Percentiles rank a stretch among this genome's conserved stretches.
Evolutionary conservation across 257 asterid species (phyloP).

Genomic region (Penstemon barbatus): DNA sequence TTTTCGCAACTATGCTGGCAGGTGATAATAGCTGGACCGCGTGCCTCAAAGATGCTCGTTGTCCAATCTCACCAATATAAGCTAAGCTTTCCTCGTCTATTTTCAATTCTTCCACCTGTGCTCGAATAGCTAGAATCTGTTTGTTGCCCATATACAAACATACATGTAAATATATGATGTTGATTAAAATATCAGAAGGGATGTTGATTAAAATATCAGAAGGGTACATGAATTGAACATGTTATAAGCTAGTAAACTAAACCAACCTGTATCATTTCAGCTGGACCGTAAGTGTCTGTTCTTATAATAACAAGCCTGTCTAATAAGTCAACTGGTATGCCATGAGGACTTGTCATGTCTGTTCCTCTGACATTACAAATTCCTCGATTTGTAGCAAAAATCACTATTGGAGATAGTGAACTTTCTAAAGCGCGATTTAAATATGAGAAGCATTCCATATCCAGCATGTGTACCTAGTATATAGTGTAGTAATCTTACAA

Average conservation of each 20-base stretch:
- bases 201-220: not conserved
- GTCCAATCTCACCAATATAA: slow-evolving; percentile 79
- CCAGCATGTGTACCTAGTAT: slow-evolving; percentile 85
- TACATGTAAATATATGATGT: not conserved
- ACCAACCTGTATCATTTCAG: slow-evolving; percentile 94
- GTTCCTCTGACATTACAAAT: slow-evolving; percentile 95
- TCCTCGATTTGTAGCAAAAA: slow-evolving; percentile 90
- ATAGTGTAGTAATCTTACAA: not conserved
- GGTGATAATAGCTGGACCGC: slow-evolving; percentile 89
- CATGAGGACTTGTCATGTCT: slow-evolving; percentile 94
- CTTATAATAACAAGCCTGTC: slow-evolving; percentile 91
- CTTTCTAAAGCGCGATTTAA: slow-evolving; percentile 91
- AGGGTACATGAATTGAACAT: not conserved
- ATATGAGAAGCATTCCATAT: slow-evolving; percentile 94
- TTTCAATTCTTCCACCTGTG: slow-evolving; percentile 82
- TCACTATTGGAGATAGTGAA: slow-evolving; percentile 84
- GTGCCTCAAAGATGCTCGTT: slow-evolving; percentile 81
- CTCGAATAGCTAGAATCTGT: slow-evolving; percentile 91
- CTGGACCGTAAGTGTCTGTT: slow-evolving; percentile 92
- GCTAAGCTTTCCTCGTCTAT: slow-evolving; percentile 94
- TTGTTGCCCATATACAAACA: slow-evolving; percentile 27
- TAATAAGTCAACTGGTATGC: slow-evolving; percentile 87
- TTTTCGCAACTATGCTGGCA: slow-evolving; percentile 78
- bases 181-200: not conserved
- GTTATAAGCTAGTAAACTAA: not conserved